Percentiles rank a stretch among this genome's conserved stretches.
These are phyloP conservation scores for Saposhnikovia divaricata DNA, from an alignment of 129 eudicot genomes.

Conservation along the genomic window DNA sequence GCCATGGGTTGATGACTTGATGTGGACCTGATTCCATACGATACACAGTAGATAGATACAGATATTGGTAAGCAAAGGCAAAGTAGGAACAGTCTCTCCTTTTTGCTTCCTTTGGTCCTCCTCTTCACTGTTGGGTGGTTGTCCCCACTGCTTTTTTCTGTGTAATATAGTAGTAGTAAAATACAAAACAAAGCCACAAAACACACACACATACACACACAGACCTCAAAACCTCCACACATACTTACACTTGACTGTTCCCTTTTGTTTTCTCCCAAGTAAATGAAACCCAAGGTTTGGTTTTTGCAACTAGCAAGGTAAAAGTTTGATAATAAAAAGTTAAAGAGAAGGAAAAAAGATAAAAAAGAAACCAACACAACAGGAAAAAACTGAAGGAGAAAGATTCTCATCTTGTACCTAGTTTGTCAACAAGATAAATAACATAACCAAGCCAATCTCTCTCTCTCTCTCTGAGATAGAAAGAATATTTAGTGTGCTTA, in stretches of 20 bases:
- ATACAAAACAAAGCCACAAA: neutral
- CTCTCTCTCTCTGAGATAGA: slow-evolving; percentile 1
- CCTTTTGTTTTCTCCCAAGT: slow-evolving; percentile 21
- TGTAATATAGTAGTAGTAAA: neutral
- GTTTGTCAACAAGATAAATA: slow-evolving; percentile 19
- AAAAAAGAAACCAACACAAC: neutral
- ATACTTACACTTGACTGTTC: slow-evolving; percentile 12
- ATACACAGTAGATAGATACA: neutral
- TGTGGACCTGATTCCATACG: too few species aligned
- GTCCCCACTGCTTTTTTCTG: slow-evolving; percentile 21
- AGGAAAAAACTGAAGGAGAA: slow-evolving; percentile 12
- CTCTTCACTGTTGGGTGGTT: slow-evolving; percentile 8
- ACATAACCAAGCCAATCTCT: neutral
- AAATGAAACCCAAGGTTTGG: slow-evolving; percentile 11
- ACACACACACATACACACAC: neutral
- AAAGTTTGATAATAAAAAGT: slow-evolving; percentile 4
- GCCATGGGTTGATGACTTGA: too few species aligned
- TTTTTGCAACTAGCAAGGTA: slow-evolving; percentile 9
- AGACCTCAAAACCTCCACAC: neutral
- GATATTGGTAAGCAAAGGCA: neutral
- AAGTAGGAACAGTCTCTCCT: slow-evolving; percentile 1
- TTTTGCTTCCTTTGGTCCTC: slow-evolving; percentile 6
- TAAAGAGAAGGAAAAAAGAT: neutral
- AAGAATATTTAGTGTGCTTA: neutral
- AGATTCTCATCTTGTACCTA: slow-evolving; percentile 17